Conservation (phyloP, 1,284 basidiomycete species). For the Puccinia coronata region DNA sequence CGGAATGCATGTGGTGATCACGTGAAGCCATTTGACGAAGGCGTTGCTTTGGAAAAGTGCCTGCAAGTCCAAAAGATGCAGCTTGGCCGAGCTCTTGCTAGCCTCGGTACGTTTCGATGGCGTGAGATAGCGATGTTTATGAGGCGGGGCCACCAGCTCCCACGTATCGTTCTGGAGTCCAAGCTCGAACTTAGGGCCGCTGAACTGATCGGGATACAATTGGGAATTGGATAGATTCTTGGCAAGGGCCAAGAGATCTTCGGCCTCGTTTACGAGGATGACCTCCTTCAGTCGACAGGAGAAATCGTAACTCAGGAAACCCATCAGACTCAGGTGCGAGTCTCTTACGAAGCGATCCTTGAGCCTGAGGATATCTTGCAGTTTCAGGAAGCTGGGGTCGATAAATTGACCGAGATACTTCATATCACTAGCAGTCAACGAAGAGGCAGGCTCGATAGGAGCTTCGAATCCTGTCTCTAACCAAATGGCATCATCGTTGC, state of each 20-base stretch:
- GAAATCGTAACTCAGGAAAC: slow-evolving; percentile 73
- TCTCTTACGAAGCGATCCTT: slow-evolving; percentile 81
- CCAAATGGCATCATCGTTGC: slow-evolving; percentile 9
- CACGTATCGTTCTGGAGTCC: slow-evolving; percentile 64
- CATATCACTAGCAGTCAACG: slow-evolving; percentile 49
- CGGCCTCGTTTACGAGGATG: slow-evolving; percentile 68
- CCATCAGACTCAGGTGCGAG: slow-evolving; percentile 84
- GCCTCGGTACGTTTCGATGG: slow-evolving; percentile 30
- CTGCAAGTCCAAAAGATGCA: slow-evolving; percentile 66
- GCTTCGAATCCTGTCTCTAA: slow-evolving; percentile 2
- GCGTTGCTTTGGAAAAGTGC: slow-evolving; percentile 77
- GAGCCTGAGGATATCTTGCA: slow-evolving; percentile 76
- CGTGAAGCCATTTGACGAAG: slow-evolving; percentile 85
- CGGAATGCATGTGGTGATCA: slow-evolving; percentile 75
- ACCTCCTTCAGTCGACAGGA: slow-evolving; percentile 70
- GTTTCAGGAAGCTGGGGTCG: slow-evolving; percentile 85
- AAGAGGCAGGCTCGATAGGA: background rate
- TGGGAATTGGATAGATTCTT: slow-evolving; percentile 13
- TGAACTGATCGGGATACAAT: slow-evolving; percentile 16
- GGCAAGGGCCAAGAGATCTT: slow-evolving; percentile 67
- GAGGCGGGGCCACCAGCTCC: slow-evolving; percentile 80
- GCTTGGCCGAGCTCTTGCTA: slow-evolving; percentile 55
- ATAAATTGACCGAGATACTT: slow-evolving; percentile 66
- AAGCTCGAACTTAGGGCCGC: slow-evolving; percentile 33
- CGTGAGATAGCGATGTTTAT: slow-evolving; percentile 84